Evolutionary conservation across 2,329 filamentous ascomycete genomes (phyloP).

Genomic region (Clarireedia hainanense): DNA sequence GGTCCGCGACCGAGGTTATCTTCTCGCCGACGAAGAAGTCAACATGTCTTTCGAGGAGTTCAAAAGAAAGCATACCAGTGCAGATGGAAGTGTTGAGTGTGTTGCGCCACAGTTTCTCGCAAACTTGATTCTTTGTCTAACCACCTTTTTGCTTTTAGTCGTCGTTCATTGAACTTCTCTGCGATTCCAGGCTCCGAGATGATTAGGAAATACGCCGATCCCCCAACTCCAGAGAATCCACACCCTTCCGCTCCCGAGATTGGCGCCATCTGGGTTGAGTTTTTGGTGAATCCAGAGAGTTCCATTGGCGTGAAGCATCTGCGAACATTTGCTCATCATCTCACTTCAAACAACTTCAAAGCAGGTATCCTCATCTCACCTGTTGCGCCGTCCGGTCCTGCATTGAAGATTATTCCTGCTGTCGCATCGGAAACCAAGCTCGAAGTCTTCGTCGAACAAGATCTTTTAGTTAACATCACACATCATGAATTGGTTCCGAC

Average conservation of each 20-base stretch:
- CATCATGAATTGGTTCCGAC: slow-evolving; percentile 94
- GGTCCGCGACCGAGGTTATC: slow-evolving; percentile 87
- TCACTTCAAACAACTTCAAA: slow-evolving; percentile 72
- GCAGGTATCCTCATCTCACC: slow-evolving; percentile 87
- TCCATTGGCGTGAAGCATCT: slow-evolving; percentile 87
- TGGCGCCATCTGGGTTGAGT: slow-evolving; percentile 90
- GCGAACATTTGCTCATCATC: slow-evolving; percentile 78
- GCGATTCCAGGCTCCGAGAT: slow-evolving; percentile 77
- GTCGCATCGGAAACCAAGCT: slow-evolving; percentile 71
- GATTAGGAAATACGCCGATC: slow-evolving; percentile 74
- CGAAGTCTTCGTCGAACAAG: slow-evolving; percentile 93
- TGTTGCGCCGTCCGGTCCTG: slow-evolving; percentile 74
- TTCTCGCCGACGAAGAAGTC: slow-evolving; percentile 82
- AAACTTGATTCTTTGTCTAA: slow-evolving; percentile 4
- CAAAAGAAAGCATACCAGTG: slow-evolving; percentile 60
- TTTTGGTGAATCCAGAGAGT: slow-evolving; percentile 58
- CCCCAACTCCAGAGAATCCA: slow-evolving; percentile 60
- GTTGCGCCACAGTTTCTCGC: slow-evolving; percentile 24
- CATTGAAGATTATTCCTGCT: slow-evolving; percentile 76
- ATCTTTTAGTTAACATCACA: slow-evolving; percentile 95
- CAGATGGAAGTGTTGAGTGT: slow-evolving; percentile 70
- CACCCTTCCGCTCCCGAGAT: slow-evolving; percentile 62
- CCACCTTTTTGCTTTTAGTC: slow-evolving; percentile 42
- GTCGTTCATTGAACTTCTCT: slow-evolving; percentile 77
- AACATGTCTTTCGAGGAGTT: slow-evolving; percentile 81